Evolutionary conservation across 768 basidiomycete species (phyloP).

Genomic region (Termitomyces sp.): DNA sequence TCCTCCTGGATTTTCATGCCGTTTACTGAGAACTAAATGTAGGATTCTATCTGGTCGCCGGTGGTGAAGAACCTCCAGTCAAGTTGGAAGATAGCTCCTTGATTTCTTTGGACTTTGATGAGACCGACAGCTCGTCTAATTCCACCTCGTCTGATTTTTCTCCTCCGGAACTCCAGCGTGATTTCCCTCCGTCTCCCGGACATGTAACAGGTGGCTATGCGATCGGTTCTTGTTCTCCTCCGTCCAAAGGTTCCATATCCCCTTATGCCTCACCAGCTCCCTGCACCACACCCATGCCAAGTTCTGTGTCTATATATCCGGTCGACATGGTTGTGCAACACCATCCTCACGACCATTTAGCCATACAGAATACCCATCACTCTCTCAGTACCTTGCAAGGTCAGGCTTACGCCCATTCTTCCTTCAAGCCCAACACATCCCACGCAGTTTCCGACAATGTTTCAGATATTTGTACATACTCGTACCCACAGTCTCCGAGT

Average conservation of each 20-base stretch:
- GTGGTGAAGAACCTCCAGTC: constrained; percentile 68
- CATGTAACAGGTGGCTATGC: constrained; percentile 14
- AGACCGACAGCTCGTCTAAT: constrained; percentile 30
- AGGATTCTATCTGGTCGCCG: constrained; percentile 79
- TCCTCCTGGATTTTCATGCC: constrained; percentile 3
- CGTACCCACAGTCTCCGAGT: constrained; percentile 14
- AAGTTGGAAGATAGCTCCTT: constrained; percentile 51
- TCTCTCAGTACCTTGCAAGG: constrained; percentile 1
- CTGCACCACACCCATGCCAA: constrained; percentile 11
- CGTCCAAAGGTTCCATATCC: constrained; percentile 4
- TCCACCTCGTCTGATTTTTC: constrained; percentile 42
- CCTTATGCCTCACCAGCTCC: constrained; percentile 1
- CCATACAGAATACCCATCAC: constrained; percentile 9
- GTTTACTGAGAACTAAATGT: constrained; percentile 11
- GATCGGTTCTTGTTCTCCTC: constrained; percentile 5
- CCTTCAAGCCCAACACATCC: background rate
- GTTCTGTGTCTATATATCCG: constrained; percentile 12
- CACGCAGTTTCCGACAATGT: background rate
- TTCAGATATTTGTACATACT: constrained; percentile 5
- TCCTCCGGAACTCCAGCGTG: constrained; percentile 35
- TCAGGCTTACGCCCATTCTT: constrained; percentile 2
- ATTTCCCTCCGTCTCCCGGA: constrained; percentile 42
- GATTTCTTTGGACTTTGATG: constrained; percentile 41
- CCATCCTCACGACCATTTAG: constrained; percentile 8
- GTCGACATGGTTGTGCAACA: constrained; percentile 6